phyloP scores from a whole-genome alignment of 2,329 filamentous ascomycete genomes.

The Beauveria caledonica region DNA sequence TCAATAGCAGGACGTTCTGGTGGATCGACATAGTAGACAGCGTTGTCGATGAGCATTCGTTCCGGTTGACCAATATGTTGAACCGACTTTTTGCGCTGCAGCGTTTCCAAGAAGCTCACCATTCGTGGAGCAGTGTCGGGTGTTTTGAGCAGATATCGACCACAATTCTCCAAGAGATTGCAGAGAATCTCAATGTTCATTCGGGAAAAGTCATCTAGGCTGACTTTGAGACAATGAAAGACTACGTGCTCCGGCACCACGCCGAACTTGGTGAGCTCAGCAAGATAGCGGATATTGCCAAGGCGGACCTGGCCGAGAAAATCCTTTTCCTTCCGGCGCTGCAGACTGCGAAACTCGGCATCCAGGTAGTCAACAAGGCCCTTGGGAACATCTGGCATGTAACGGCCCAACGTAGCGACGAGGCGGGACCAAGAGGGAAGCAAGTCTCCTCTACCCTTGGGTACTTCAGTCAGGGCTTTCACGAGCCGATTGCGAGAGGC shows the following conservation, averaged over 20 bases:
- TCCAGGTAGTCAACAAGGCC: constrained; percentile 87
- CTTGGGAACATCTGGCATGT: constrained; percentile 91
- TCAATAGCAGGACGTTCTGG: constrained; percentile 89
- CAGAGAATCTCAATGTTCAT: constrained; percentile 99
- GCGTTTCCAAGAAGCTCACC: constrained; percentile 85
- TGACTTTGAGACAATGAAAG: constrained; percentile 97
- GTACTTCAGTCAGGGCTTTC: constrained; percentile 88
- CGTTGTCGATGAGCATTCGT: constrained; percentile 97
- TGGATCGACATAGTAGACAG: constrained; percentile 94
- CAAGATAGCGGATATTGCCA: constrained; percentile 93
- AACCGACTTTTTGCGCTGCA: constrained; percentile 91
- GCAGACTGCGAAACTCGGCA: constrained; percentile 91
- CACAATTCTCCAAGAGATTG: constrained; percentile 92
- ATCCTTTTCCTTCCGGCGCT: constrained; percentile 95
- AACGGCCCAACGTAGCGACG: constrained; percentile 85
- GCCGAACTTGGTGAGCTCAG: constrained; percentile 95
- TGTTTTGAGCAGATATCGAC: constrained; percentile 85
- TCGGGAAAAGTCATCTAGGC: constrained; percentile 91
- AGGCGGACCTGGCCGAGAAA: constrained; percentile 90
- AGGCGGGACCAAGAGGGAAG: constrained; percentile 87
- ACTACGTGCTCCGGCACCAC: constrained; percentile 98
- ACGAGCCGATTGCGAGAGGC: constrained; percentile 90
- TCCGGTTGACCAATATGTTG: constrained; percentile 94
- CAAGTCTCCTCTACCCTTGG: constrained; percentile 86
- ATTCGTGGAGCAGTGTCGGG: constrained; percentile 89